These are phyloP conservation scores for Xylariaceae sp. DNA, from an alignment of 2,329 filamentous ascomycete genomes.

Conservation along the genomic window DNA sequence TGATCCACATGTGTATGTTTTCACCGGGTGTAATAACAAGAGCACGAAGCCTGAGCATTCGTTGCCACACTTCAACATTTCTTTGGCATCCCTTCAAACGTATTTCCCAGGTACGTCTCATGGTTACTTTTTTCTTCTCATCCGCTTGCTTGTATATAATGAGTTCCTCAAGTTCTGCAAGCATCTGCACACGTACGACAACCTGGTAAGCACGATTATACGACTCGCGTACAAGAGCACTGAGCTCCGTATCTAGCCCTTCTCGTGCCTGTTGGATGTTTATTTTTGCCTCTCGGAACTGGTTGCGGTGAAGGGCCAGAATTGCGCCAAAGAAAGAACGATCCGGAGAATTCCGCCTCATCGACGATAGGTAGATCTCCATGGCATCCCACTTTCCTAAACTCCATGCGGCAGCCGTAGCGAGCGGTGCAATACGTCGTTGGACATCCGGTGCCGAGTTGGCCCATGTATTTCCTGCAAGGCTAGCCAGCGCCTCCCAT, in stretches of 20 bases:
- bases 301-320: slow-evolving; percentile 87
- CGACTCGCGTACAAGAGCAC: slow-evolving; percentile 92
- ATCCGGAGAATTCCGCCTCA: slow-evolving; percentile 91
- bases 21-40: slow-evolving; percentile 87
- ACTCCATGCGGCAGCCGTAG: slow-evolving; percentile 94
- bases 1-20: slow-evolving; percentile 99
- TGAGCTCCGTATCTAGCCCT: slow-evolving; percentile 90
- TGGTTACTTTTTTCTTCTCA: slow-evolving; percentile 78
- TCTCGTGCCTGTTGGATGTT: slow-evolving; percentile 91
- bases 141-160: slow-evolving; percentile 97
- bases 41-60: slow-evolving; percentile 91
- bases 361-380: slow-evolving; percentile 92
- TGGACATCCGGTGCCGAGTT: slow-evolving; percentile 83
- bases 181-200: slow-evolving; percentile 98
- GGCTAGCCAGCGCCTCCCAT: slow-evolving; percentile 85
- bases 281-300: slow-evolving; percentile 82
- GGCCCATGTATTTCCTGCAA: slow-evolving; percentile 91
- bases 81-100: slow-evolving; percentile 91
- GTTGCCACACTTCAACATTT: slow-evolving; percentile 96
- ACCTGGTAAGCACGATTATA: slow-evolving; percentile 97
- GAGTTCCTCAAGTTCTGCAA: slow-evolving; percentile 95
- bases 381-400: slow-evolving; percentile 96
- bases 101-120: slow-evolving; percentile 93
- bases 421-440: slow-evolving; percentile 84
- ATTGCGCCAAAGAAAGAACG: slow-evolving; percentile 97